Conservation (phyloP, 1,284 basidiomycete genomes). For the Pyrrhoderma lamaoense region DNA sequence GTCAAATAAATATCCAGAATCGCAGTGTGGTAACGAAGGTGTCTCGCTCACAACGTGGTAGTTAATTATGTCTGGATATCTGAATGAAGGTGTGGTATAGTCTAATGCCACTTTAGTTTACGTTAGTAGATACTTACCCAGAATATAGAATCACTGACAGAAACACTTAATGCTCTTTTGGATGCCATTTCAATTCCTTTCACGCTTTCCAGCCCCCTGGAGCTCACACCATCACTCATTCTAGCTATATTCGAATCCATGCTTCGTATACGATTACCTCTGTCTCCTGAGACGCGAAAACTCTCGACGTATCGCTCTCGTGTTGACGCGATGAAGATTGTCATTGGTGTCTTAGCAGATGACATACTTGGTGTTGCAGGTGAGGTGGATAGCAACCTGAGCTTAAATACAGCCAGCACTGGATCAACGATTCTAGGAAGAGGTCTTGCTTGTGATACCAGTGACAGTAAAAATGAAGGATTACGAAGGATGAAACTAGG, state of each 20-base stretch:
- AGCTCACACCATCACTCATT: conserved; percentile 64
- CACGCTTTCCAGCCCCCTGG: conserved; percentile 46
- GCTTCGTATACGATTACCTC: conserved; percentile 40
- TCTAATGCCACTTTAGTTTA: conserved; percentile 6
- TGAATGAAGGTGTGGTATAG: background rate
- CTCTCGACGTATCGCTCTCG: conserved; percentile 34
- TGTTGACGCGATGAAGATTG: conserved; percentile 64
- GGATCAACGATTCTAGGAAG: no score
- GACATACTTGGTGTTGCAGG: conserved; percentile 43
- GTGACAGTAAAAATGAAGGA: no score
- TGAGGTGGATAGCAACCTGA: background rate
- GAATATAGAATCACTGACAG: conserved; percentile 22
- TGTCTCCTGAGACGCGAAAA: conserved; percentile 34
- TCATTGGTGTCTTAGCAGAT: conserved; percentile 66
- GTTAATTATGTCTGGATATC: background rate
- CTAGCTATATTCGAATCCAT: conserved; percentile 59
- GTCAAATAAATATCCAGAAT: no score
- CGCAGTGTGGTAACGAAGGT: no score
- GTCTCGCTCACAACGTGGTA: no score
- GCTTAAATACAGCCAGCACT: no score
- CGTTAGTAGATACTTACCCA: background rate
- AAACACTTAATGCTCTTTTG: conserved; percentile 41
- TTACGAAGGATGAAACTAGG: no score
- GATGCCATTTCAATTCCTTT: conserved; percentile 44
- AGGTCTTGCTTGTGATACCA: conserved; percentile 40